Base-by-base conservation (phyloP, 805 yeast genomes). In the Pichia manshurica region DNA sequence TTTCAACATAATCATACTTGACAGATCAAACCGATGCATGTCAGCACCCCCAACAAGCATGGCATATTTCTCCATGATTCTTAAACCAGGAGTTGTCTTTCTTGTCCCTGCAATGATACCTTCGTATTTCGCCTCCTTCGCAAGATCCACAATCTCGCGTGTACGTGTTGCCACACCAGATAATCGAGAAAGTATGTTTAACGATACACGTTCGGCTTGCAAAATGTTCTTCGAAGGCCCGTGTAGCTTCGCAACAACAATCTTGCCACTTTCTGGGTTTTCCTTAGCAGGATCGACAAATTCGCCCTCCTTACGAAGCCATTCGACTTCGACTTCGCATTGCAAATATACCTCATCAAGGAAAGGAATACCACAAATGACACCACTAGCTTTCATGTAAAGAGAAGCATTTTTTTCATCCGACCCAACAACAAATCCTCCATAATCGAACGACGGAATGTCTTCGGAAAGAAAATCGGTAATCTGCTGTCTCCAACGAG, bases 31-130 rank as follows among this genome's bases (percentile, higher is more conserved):
- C 53, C 98, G 74, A 65, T 90, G 98, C 47, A 93, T 77, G 62
- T 90, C 98, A 47, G 87, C 85, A 3, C 97, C 97, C 29, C 97
- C 98, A 9, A 90, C 95, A 29, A 87, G 69, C 98, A 90, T 91
- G 21, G 96, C 84, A 67, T 90, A 90, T 64, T 90, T 90, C 62
- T 90, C 98, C 49, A 91, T 68, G 38, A 82, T 71, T 59, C 98
- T 78, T 53, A 90, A 75, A 0, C 98, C 98, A 0, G 98, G 98
- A 0, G 98, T 91, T n/a, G 97, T 91, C 67, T 90, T 90, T 62
- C 98, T 78, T 1, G 98, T 90, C 6, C 97, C 98, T 0, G 98
- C 97, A 62, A 90, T 88, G 21, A 83, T 74, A 0, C 98, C 98
- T 3, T 69, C 69, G 61, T 80, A 91, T 0, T 95, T 93, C 4